Conservation (phyloP, 2,329 filamentous ascomycete genomes). For the Penicillium occitanis region DNA sequence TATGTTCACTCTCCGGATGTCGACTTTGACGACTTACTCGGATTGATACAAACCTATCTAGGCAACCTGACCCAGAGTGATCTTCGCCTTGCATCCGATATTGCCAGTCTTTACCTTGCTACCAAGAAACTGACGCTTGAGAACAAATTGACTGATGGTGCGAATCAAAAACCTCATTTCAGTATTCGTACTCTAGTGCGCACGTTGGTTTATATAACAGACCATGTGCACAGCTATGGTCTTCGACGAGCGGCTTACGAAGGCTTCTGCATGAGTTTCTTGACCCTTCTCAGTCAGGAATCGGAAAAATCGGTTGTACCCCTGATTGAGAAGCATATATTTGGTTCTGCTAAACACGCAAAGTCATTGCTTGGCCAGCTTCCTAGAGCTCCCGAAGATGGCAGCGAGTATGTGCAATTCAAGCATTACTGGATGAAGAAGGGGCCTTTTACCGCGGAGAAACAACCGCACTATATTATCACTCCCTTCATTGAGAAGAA, state of each 20-base stretch:
- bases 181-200: conserved; percentile 91
- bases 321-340: conserved; percentile 75
- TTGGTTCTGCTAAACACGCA: conserved; percentile 67
- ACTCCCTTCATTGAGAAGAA: conserved; percentile 95
- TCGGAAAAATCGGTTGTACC: conserved; percentile 79
- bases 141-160: conserved; percentile 87
- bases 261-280: conserved; percentile 96
- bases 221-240: conserved; percentile 80
- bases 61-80: conserved; percentile 69
- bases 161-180: conserved; percentile 94
- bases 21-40: conserved; percentile 80
- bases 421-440: conserved; percentile 88
- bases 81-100: conserved; percentile 72
- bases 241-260: conserved; percentile 85
- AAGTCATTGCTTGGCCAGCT: conserved; percentile 74
- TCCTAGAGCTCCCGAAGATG: conserved; percentile 74
- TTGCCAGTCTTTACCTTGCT: conserved; percentile 82
- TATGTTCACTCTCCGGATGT: conserved; percentile 90
- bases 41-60: conserved; percentile 85
- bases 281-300: conserved; percentile 79
- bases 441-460: conserved; percentile 65
- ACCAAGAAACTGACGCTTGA: conserved; percentile 78
- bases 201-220: conserved; percentile 81
- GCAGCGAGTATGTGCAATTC: conserved; percentile 76
- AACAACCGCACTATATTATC: conserved; percentile 89